These are phyloP conservation scores for Lojkania enalia DNA, from an alignment of 2,329 filamentous ascomycete genomes.

Conservation along the genomic window DNA sequence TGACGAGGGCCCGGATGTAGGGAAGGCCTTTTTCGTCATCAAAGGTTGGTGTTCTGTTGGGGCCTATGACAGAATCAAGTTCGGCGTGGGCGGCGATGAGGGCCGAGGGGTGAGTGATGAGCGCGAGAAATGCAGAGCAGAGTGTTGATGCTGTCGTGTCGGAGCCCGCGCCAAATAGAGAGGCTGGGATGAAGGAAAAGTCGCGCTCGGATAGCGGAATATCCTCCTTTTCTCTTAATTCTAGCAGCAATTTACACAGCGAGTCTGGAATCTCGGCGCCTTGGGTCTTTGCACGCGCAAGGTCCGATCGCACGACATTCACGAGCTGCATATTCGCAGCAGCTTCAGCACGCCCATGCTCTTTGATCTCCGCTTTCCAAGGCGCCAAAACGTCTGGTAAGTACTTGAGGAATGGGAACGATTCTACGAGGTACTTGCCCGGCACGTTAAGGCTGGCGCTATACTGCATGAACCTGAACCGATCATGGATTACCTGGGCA, in stretches of 20 bases:
- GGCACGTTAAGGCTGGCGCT: conserved; percentile 54
- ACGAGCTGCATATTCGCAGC: conserved; percentile 49
- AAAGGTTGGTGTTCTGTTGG: conserved; percentile 37
- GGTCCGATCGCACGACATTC: conserved; percentile 46
- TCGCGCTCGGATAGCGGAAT: conserved; percentile 47
- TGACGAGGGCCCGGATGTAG: conserved; percentile 45
- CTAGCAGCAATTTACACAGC: conserved; percentile 50
- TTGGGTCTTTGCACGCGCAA: conserved; percentile 41
- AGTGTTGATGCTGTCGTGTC: conserved; percentile 56
- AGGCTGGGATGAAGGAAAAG: conserved; percentile 50
- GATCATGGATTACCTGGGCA: conserved; percentile 51
- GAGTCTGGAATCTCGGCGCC: conserved; percentile 45
- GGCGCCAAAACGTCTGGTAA: conserved; percentile 51
- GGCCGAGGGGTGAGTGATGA: conserved; percentile 52
- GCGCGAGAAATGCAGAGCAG: conserved; percentile 54
- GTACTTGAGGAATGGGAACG: conserved; percentile 50
- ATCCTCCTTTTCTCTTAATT: conserved; percentile 45
- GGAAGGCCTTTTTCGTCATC: conserved; percentile 44
- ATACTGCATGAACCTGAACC: conserved; percentile 55
- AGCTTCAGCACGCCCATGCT: conserved; percentile 43
- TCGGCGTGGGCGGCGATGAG: conserved; percentile 50
- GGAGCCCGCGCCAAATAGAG: conserved; percentile 54
- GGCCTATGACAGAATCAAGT: conserved; percentile 42
- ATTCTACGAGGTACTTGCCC: conserved; percentile 51
- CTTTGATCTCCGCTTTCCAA: conserved; percentile 53